Percentiles rank a stretch among this genome's conserved stretches.
phyloP scores from a whole-genome alignment of 1,284 basidiomycete genomes.

The Stereum hirsutum region DNA sequence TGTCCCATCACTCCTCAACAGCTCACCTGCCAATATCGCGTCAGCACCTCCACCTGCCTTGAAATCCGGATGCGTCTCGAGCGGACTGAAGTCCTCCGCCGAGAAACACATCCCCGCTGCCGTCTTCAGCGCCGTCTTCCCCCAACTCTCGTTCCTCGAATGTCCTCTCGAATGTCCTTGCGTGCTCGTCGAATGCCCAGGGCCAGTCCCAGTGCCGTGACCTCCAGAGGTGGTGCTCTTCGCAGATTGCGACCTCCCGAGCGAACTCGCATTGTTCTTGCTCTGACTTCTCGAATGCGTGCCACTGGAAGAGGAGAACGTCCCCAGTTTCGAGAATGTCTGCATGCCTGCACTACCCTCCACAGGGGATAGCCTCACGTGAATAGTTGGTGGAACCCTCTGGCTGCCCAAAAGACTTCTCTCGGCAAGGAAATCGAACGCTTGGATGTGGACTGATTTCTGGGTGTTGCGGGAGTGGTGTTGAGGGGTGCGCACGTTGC shows the following conservation, averaged over 20 bases:
- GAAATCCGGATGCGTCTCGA: conserved; percentile 4
- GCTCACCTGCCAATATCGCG: conserved; percentile 21
- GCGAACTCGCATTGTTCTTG: conserved; percentile 15
- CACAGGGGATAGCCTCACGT: conserved; percentile 18
- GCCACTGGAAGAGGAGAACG: conserved; percentile 35
- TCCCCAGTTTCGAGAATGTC: conserved; percentile 24
- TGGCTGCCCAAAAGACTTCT: conserved; percentile 57
- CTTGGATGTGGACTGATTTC: conserved; percentile 11
- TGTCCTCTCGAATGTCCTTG: conserved; percentile 34
- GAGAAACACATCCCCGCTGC: conserved; percentile 27
- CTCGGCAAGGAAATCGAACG: conserved; percentile 47
- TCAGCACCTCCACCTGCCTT: neutral
- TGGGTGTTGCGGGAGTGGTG: too few species aligned
- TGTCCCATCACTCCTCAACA: conserved; percentile 28
- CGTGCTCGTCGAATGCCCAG: neutral
- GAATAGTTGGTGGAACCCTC: conserved; percentile 37
- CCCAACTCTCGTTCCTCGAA: conserved; percentile 49
- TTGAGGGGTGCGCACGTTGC: conserved; percentile 21
- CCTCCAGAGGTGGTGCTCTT: neutral
- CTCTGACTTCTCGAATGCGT: conserved; percentile 17
- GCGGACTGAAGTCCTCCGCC: conserved; percentile 15
- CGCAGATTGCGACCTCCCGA: conserved; percentile 18
- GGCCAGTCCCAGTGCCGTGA: neutral
- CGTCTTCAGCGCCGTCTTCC: conserved; percentile 45
- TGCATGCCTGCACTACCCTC: conserved; percentile 11